A percentile compares a stretch with the other conserved stretches of the same genome.
Evolutionary conservation across 2,329 filamentous ascomycete species (phyloP).

Genomic region (Penicillium sclerotiorum): DNA sequence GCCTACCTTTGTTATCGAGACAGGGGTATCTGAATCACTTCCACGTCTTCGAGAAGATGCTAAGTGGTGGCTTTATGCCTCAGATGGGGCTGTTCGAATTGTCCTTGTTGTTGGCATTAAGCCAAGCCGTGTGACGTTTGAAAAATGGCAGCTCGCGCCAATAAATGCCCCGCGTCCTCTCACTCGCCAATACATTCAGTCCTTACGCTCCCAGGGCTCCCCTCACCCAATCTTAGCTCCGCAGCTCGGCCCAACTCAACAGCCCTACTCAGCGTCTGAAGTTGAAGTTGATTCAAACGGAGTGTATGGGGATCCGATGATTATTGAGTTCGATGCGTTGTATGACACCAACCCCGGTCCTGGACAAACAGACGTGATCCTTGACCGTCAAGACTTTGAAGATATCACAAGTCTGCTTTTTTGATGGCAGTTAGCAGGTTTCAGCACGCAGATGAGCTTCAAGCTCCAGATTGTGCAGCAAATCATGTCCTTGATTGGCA

Average conservation of each 20-base stretch:
- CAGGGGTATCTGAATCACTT: neutral
- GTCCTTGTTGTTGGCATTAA: neutral
- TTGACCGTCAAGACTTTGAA: too few species aligned
- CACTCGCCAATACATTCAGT: neutral
- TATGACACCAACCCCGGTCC: neutral
- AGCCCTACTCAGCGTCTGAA: neutral
- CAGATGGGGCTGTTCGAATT: neutral
- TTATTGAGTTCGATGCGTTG: neutral
- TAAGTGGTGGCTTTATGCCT: neutral
- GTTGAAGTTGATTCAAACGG: neutral
- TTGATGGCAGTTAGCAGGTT: constrained; percentile 50
- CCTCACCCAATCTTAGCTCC: neutral
- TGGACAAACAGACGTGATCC: neutral
- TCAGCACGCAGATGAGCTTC: constrained; percentile 39
- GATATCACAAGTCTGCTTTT: too few species aligned
- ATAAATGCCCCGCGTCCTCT: neutral
- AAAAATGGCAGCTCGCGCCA: neutral
- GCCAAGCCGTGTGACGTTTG: neutral
- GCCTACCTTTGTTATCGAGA: neutral
- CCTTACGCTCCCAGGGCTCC: neutral
- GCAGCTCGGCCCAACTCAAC: neutral
- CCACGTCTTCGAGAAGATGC: neutral
- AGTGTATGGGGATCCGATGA: neutral
- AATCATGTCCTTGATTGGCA: constrained; percentile 43
- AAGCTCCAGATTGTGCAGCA: constrained; percentile 47